These are phyloP conservation scores for Moesziomyces sp. DNA, from an alignment of 1,284 basidiomycete genomes.

Conservation along the genomic window DNA sequence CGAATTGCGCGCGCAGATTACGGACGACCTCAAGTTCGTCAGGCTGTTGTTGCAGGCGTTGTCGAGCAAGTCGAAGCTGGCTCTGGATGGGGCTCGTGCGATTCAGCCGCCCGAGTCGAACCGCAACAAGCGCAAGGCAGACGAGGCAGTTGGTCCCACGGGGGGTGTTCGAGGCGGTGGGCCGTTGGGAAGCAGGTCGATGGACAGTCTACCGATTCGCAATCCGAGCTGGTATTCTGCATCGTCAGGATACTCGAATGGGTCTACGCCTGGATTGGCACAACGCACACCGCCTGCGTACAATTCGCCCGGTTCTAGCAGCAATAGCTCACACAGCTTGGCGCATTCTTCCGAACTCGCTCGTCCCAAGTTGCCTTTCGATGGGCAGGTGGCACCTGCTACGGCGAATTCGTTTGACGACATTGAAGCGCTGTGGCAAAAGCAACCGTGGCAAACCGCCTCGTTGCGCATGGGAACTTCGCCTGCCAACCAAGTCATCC, in stretches of 20 bases:
- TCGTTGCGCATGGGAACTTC: conserved; percentile 44
- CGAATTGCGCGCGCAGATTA: conserved; percentile 51
- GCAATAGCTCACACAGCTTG: conserved; percentile 39
- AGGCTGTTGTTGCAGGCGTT: conserved; percentile 54
- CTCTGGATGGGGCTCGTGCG: conserved; percentile 48
- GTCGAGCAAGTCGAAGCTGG: conserved; percentile 49
- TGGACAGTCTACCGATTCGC: conserved; percentile 28
- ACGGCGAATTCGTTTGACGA: conserved; percentile 49
- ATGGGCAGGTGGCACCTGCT: conserved; percentile 23
- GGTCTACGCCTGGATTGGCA: conserved; percentile 24
- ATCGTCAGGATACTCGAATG: conserved; percentile 34
- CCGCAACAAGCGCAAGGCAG: conserved; percentile 40
- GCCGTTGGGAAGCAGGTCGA: conserved; percentile 29
- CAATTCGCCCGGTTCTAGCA: conserved; percentile 36
- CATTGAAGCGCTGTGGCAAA: conserved; percentile 48
- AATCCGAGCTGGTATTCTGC: conserved; percentile 41
- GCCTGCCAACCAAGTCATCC: conserved; percentile 13
- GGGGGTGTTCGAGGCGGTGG: conserved; percentile 19
- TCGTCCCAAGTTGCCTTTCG: conserved; percentile 33
- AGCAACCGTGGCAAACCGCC: conserved; percentile 49
- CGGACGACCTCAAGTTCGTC: conserved; percentile 59
- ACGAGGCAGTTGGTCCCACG: conserved; percentile 8
- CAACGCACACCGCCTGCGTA: conserved; percentile 38
- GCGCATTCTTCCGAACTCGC: conserved; percentile 28
- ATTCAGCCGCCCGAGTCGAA: conserved; percentile 52